Conservation (phyloP, 371 early-diverging fungal species). For the Apophysomyces sp. region DNA sequence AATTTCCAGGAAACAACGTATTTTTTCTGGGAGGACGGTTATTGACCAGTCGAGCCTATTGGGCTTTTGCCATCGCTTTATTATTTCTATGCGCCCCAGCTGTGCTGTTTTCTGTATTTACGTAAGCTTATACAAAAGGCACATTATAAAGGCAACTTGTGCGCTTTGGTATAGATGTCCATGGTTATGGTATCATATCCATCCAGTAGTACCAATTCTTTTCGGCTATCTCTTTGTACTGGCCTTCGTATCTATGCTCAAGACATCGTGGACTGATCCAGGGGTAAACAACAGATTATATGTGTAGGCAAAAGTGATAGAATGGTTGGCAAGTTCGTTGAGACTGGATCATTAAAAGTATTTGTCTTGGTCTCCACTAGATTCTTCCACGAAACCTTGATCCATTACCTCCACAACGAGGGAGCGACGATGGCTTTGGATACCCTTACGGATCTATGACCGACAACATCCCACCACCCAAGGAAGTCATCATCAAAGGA, state of each 20-base stretch:
- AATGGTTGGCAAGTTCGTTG: background rate
- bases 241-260: slow-evolving; percentile 72
- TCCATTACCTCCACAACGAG: slow-evolving; percentile 32
- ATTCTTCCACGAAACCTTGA: slow-evolving; percentile 79
- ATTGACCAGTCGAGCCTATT: slow-evolving; percentile 64
- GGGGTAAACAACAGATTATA: slow-evolving; percentile 52
- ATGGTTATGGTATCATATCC: slow-evolving; percentile 61
- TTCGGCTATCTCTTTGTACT: slow-evolving; percentile 75
- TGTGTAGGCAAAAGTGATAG: background rate
- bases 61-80: slow-evolving; percentile 64
- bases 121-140: slow-evolving; percentile 45
- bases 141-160: slow-evolving; percentile 1
- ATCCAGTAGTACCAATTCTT: slow-evolving; percentile 65
- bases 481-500: slow-evolving; percentile 66
- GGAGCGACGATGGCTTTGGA: slow-evolving; percentile 36
- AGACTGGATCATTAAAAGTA: background rate
- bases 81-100: slow-evolving; percentile 62
- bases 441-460: slow-evolving; percentile 24
- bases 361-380: slow-evolving; percentile 14
- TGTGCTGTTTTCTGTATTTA: slow-evolving; percentile 64
- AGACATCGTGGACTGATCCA: slow-evolving; percentile 89
- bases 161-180: slow-evolving; percentile 50
- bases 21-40: slow-evolving; percentile 67
- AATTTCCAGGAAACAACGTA: slow-evolving; percentile 43
- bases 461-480: slow-evolving; percentile 36